A percentile compares a stretch with the other conserved stretches of the same genome.
phyloP scores from a whole-genome alignment of 2,329 filamentous ascomycete genomes.

The Neofusicoccum laricinum region DNA sequence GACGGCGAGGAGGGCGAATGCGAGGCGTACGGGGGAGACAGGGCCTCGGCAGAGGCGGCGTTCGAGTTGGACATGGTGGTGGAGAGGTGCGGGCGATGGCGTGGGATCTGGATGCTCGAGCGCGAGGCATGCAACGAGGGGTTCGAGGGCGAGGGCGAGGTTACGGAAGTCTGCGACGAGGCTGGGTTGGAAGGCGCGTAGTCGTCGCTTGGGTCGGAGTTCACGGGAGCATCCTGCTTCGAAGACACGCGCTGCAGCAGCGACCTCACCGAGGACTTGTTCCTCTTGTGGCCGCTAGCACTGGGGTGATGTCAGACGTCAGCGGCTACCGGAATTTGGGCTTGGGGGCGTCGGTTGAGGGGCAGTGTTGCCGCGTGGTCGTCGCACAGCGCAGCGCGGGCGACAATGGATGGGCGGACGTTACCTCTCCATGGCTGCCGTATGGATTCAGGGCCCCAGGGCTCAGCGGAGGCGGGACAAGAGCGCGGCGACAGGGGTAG shows the following conservation, averaged over 20 bases:
- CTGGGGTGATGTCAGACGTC: slow-evolving; percentile 4
- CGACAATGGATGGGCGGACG: slow-evolving; percentile 1
- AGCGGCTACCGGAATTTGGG: not conserved
- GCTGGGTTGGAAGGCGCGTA: slow-evolving; percentile 20
- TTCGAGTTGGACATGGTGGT: slow-evolving; percentile 24
- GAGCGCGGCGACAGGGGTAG: slow-evolving; percentile 5
- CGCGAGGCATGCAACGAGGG: slow-evolving; percentile 27
- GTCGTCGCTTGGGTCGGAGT: slow-evolving; percentile 28
- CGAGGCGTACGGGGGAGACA: slow-evolving; percentile 23
- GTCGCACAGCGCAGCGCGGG: not conserved
- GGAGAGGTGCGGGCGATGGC: slow-evolving; percentile 23
- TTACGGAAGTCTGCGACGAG: slow-evolving; percentile 28
- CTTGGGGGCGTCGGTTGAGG: not conserved
- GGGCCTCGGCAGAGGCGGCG: slow-evolving; percentile 18
- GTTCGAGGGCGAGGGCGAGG: slow-evolving; percentile 22
- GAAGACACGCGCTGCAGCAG: slow-evolving; percentile 34
- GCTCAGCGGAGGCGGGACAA: slow-evolving; percentile 5
- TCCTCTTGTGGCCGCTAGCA: slow-evolving; percentile 32
- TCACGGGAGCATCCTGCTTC: slow-evolving; percentile 23
- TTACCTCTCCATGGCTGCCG: slow-evolving; percentile 12
- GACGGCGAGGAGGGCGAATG: slow-evolving; percentile 28
- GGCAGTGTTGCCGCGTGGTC: not conserved
- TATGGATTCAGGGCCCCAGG: not conserved
- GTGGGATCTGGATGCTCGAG: slow-evolving; percentile 21
- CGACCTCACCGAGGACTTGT: slow-evolving; percentile 39